A percentile compares a stretch with the other conserved stretches of the same genome.
These are phyloP conservation scores for Acanthamoeba lenticulata DNA, from an alignment of 208 protist species.

Conservation along the genomic window DNA sequence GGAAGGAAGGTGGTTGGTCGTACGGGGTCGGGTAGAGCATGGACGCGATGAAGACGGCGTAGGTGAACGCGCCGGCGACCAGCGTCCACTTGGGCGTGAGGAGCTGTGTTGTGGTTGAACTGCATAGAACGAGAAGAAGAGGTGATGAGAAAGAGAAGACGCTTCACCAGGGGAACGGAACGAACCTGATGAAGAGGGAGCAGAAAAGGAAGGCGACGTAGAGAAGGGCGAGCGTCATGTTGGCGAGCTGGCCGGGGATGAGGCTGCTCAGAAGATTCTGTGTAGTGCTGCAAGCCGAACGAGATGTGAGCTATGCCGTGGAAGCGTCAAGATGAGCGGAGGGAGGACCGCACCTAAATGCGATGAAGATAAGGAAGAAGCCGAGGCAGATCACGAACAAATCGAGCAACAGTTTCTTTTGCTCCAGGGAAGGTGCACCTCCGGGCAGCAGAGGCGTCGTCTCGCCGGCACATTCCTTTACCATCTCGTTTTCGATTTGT, in stretches of 20 bases:
- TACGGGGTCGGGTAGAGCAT: background rate
- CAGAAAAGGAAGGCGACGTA: slow-evolving; percentile 1
- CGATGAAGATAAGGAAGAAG: slow-evolving; percentile 30
- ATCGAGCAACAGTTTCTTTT: slow-evolving; percentile 2
- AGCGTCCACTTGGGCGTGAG: slow-evolving; percentile 9
- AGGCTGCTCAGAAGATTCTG: slow-evolving; percentile 42
- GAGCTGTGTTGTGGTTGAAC: background rate
- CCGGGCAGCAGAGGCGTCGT: no score
- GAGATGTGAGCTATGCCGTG: background rate
- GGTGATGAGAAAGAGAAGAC: background rate
- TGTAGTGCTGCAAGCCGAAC: background rate
- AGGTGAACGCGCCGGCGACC: background rate
- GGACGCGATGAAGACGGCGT: background rate
- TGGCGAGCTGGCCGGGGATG: background rate
- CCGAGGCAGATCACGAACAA: background rate
- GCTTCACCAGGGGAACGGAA: no score
- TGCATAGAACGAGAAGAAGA: background rate
- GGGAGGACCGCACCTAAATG: background rate
- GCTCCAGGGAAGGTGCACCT: no score
- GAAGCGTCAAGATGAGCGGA: background rate
- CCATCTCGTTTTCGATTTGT: no score
- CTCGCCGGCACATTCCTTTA: no score
- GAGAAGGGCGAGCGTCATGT: background rate
- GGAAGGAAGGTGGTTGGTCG: background rate
- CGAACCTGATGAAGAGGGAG: background rate